Evolutionary conservation across 2,329 filamentous ascomycete genomes (phyloP), one percentile per base, ranked within the genome.

Genomic region (Arachnomyces sp.): DNA sequence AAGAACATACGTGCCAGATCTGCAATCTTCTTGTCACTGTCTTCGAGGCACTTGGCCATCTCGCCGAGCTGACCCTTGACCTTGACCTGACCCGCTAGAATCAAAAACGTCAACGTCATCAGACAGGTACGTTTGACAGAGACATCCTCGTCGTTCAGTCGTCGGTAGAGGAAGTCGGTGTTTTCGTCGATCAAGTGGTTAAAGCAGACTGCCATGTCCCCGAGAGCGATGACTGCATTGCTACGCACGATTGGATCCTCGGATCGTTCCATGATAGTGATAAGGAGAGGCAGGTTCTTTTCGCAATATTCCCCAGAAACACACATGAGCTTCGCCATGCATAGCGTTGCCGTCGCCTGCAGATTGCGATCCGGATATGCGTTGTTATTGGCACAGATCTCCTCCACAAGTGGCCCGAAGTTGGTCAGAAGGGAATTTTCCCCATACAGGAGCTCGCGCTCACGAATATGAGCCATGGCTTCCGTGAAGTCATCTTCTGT

Each of bases 151-250:
- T 98, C 93, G 12, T 92, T 93, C 6, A 98, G 75, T 13, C 93
- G 81, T 14, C 92, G 82, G 65, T 98, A 98, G 31, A 98, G 66
- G 70, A 96, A 98, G 60, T 98, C 92, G 0, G 92, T 98, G 63
- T 98, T 96, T 66, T 98, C 93, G 57, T 98, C 93, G 52, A 98
- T 95, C 36, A 98, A 77, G 57, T 98, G 92, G 58, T 98, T 98
- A 74, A 98, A 98, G 74, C 89, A 95, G 15, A 98, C 92, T 0
- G 93, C 93, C 92, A 98, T 98, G 59, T 98, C 92, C 30, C 92
- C 92, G 0, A 98, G 78, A 0, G 92, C 90, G 52, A 98, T 94
- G 13, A 98, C 93, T 7, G 93, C 86, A 58, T 98, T 98, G 53
- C 86, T 94, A 38, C 92, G 82, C 30, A 94, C 90, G 13, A 89